These are phyloP conservation scores for Misopates orontium DNA, from an alignment of 257 asterid species.

Conservation along the genomic window DNA sequence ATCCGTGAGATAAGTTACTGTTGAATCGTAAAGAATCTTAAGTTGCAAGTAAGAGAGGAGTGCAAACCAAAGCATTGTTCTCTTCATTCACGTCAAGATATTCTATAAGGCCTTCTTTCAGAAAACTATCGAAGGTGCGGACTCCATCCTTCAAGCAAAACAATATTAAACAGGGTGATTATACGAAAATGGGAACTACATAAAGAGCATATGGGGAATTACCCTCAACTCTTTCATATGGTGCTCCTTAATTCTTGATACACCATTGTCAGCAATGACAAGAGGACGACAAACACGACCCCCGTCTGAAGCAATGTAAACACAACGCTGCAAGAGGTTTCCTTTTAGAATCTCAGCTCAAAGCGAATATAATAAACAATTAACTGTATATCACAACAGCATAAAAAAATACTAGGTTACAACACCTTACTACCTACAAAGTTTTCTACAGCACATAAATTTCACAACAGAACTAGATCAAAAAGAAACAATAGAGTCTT, in stretches of 20 bases:
- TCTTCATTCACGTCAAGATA: constrained; percentile 98
- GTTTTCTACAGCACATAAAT: constrained; percentile 16
- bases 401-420: background rate
- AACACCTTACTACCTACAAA: background rate
- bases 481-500: too few species aligned
- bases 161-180: constrained; percentile 26
- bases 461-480: background rate
- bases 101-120: constrained; percentile 87
- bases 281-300: constrained; percentile 99
- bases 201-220: constrained; percentile 23
- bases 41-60: constrained; percentile 10
- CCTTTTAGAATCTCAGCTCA: constrained; percentile 18
- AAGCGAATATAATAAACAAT: background rate
- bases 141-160: constrained; percentile 77
- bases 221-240: constrained; percentile 99
- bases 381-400: background rate
- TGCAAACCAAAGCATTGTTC: constrained; percentile 86
- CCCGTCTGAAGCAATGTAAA: constrained; percentile 97
- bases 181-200: constrained; percentile 15
- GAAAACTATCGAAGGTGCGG: constrained; percentile 74
- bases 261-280: constrained; percentile 91
- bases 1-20: constrained; percentile 23
- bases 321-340: constrained; percentile 71
- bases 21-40: background rate
- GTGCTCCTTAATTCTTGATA: constrained; percentile 87